Conservation (phyloP, 2,329 filamentous ascomycete genomes). For the Fusarium floridanum region DNA sequence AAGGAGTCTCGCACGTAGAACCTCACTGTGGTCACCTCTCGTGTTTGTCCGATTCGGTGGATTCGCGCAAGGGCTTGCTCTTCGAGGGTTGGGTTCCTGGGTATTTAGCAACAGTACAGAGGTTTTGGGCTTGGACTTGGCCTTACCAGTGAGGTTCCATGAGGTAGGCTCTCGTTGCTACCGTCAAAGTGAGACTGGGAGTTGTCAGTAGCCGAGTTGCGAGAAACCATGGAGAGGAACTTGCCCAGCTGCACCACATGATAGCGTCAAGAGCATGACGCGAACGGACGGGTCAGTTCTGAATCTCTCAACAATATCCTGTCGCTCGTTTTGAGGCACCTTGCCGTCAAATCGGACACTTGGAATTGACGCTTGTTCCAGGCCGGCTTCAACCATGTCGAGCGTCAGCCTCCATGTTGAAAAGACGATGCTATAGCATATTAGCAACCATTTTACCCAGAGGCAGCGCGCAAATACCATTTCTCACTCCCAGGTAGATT, state of each 20-base stretch:
- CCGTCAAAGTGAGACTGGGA: slow-evolving; percentile 60
- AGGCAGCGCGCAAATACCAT: slow-evolving; percentile 44
- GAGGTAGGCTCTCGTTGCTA: slow-evolving; percentile 60
- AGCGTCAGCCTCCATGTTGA: slow-evolving; percentile 64
- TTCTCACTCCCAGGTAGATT: slow-evolving; percentile 47
- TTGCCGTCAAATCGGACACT: slow-evolving; percentile 62
- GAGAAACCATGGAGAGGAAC: not conserved
- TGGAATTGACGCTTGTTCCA: slow-evolving; percentile 51
- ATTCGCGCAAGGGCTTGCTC: slow-evolving; percentile 59
- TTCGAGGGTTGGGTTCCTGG: slow-evolving; percentile 58
- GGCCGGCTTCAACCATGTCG: slow-evolving; percentile 57
- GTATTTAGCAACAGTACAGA: not conserved
- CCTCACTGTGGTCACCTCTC: slow-evolving; percentile 53
- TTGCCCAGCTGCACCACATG: slow-evolving; percentile 63
- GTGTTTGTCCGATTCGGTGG: slow-evolving; percentile 52
- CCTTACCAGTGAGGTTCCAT: slow-evolving; percentile 64
- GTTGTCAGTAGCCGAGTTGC: not conserved
- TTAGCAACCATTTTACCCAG: no score
- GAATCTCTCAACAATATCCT: slow-evolving; percentile 57
- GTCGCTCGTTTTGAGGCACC: slow-evolving; percentile 57
- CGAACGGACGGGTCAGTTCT: slow-evolving; percentile 51
- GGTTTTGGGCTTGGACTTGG: rapidly evolving
- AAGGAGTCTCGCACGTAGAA: slow-evolving; percentile 55
- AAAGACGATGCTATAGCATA: slow-evolving; percentile 59
- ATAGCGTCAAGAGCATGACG: slow-evolving; percentile 63